These are phyloP conservation scores for Pyricularia pennisetigena DNA, from an alignment of 2,329 filamentous ascomycete species.

Conservation along the genomic window DNA sequence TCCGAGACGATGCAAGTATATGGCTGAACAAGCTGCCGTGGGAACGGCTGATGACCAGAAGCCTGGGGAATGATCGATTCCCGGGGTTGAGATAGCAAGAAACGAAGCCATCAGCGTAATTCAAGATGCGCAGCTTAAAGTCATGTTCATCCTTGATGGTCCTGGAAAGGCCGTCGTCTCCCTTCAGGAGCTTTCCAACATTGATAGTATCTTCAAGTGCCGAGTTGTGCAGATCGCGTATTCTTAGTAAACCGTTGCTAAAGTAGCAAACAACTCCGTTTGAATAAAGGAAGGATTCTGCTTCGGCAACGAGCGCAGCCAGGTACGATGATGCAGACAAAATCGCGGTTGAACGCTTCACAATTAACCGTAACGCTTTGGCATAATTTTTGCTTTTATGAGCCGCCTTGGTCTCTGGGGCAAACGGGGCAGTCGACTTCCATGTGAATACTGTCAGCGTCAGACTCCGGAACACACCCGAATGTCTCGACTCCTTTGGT, in stretches of 20 bases:
- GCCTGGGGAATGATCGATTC: conserved; percentile 22
- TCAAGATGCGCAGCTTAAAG: conserved; percentile 20
- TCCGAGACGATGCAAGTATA: conserved; percentile 34
- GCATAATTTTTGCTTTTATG: conserved; percentile 27
- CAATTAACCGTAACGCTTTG: conserved; percentile 44
- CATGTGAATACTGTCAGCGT: conserved; percentile 7
- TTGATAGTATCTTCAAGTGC: conserved; percentile 46
- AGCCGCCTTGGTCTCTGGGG: conserved; percentile 22
- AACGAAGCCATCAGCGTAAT: conserved; percentile 48
- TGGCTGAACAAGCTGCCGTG: conserved; percentile 28
- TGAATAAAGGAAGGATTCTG: conserved; percentile 51
- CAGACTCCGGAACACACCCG: background rate
- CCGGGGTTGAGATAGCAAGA: conserved; percentile 43
- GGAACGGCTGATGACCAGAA: conserved; percentile 39
- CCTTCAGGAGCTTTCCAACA: conserved; percentile 29
- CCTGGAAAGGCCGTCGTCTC: conserved; percentile 20
- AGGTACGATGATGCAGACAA: conserved; percentile 52
- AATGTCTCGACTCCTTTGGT: background rate
- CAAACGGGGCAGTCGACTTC: conserved; percentile 22
- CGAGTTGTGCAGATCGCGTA: conserved; percentile 47
- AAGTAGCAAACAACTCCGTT: conserved; percentile 58
- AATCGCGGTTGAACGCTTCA: conserved; percentile 51
- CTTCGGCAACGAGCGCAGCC: conserved; percentile 47
- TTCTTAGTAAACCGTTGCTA: conserved; percentile 35
- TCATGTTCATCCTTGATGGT: background rate